Conservation (phyloP, 73 alveolate species). For the Paramecium biaurelia region DNA sequence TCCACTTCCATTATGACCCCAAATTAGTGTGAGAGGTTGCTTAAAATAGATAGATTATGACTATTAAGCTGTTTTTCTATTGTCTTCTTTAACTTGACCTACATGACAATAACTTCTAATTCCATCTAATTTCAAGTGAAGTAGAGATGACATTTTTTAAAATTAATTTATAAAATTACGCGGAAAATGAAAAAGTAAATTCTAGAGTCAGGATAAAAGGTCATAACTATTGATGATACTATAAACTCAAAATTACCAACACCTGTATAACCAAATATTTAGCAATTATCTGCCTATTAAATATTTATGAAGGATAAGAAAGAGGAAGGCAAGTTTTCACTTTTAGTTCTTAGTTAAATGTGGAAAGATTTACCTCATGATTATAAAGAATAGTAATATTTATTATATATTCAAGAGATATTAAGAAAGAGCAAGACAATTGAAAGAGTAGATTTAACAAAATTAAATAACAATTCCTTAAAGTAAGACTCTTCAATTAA, state of each 20-base stretch:
- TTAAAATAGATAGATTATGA: not conserved
- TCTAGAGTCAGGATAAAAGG: not conserved
- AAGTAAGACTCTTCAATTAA: not conserved
- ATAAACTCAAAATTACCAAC: not conserved
- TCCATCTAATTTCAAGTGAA: slow-evolving; percentile 54
- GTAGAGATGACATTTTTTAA: slow-evolving; percentile 17
- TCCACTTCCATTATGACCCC: slow-evolving; percentile 98
- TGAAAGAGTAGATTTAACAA: not conserved
- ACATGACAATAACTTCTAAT: slow-evolving; percentile 44
- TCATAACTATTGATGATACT: not conserved
- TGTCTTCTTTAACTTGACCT: not conserved
- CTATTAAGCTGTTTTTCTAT: not conserved
- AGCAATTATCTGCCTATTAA: not conserved
- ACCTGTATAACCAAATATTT: not conserved
- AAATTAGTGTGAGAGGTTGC: slow-evolving; percentile 82
- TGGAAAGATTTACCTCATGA: not conserved
- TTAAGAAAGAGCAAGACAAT: not conserved
- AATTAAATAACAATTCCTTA: not conserved
- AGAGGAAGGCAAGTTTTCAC: not conserved
- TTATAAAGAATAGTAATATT: not conserved
- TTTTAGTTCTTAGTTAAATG: not conserved
- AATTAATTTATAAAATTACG: slow-evolving; percentile 6
- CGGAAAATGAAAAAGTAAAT: not conserved
- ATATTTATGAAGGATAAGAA: not conserved
- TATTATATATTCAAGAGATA: not conserved